Evolutionary conservation across 176 grass and related monocot genomes (phyloP), one percentile per base, ranked within the genome.

Genomic region (Thalia dealbata): DNA sequence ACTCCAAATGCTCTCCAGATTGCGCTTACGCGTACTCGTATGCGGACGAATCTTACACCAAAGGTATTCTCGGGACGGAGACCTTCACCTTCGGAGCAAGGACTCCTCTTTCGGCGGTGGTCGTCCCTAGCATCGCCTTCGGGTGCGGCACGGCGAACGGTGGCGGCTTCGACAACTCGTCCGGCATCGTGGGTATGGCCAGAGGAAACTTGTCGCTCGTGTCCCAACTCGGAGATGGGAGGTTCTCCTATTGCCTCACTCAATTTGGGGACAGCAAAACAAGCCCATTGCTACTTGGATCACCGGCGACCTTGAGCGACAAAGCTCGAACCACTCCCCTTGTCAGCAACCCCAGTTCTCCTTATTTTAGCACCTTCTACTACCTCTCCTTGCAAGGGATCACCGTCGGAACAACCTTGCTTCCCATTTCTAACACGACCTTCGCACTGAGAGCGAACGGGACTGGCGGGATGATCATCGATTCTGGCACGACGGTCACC

Each of bases 401-500:
- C 54, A 29, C 73, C n/a, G 21, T 75, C 11, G 73, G 73, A 5
- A 10, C 10, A 15, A 75, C 10, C 19, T 6, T 61, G 32, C 55
- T 75, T 26, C 29, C 29, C 7, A 75, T 75, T 42, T 55, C 73
- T 1, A 19, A 19, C 30, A 62, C 26, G 8, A 61, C 28, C 8
- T 75, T 75, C 19, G 28, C 56, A 7, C 24, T 62, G 3, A 62
- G 23, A 19, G 24, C 24, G 18, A 14, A 73, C 14, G 50, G 71
- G 26, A 21, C 25, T n/a, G 71, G 71, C 19, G 71, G 50, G 22
- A 15, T 42, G n/a, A 21, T 54, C 58, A 52, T 27, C 30, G 67
- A 91, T 73, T 91, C 91, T 50, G 86, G 86, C 46, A 91, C 88
- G 21, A 85, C 81, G 0, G 52, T 85, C 71, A 91, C 88, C 32